These are phyloP conservation scores for Hibiscus tridactylites DNA, from an alignment of 345 rosid genomes.

Conservation along the genomic window DNA sequence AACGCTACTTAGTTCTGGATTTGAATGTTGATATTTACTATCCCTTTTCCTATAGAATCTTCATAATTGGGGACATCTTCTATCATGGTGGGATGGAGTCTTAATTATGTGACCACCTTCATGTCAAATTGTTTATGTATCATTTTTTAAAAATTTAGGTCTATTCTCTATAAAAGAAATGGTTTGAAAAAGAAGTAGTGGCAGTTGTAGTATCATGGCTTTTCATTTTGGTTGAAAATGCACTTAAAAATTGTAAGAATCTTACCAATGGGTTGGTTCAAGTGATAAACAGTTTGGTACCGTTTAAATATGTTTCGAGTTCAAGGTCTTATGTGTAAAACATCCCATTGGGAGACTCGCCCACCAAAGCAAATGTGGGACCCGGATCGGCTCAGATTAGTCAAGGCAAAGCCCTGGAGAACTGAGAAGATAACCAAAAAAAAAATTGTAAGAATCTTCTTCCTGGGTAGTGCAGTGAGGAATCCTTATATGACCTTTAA, in stretches of 20 bases:
- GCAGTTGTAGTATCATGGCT: not conserved
- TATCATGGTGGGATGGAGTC: constrained; percentile 8
- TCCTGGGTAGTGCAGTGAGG: constrained; percentile 8
- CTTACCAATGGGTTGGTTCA: too few species aligned
- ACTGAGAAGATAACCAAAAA: not conserved
- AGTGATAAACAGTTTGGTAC: too few species aligned
- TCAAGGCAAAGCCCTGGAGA: too few species aligned
- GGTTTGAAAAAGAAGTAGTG: not conserved
- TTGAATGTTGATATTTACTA: not conserved
- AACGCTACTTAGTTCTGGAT: not conserved
- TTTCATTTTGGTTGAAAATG: constrained; percentile 4
- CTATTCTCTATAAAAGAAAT: not conserved
- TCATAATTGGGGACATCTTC: constrained; percentile 16
- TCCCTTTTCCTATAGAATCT: constrained; percentile 14
- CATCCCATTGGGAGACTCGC: too few species aligned
- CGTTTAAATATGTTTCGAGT: too few species aligned
- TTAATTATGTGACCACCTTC: not conserved
- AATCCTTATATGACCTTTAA: constrained; percentile 15
- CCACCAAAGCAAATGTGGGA: too few species aligned
- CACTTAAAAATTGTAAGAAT: not conserved
- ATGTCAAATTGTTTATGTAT: not conserved
- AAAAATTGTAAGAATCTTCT: constrained; percentile 11
- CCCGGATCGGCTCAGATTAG: too few species aligned
- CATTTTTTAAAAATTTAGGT: not conserved
- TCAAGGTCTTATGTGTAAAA: too few species aligned